Percentiles rank a stretch among this genome's conserved stretches.
These are phyloP conservation scores for Eucalyptus grandis DNA, from an alignment of 345 rosid genomes.

Conservation along the genomic window DNA sequence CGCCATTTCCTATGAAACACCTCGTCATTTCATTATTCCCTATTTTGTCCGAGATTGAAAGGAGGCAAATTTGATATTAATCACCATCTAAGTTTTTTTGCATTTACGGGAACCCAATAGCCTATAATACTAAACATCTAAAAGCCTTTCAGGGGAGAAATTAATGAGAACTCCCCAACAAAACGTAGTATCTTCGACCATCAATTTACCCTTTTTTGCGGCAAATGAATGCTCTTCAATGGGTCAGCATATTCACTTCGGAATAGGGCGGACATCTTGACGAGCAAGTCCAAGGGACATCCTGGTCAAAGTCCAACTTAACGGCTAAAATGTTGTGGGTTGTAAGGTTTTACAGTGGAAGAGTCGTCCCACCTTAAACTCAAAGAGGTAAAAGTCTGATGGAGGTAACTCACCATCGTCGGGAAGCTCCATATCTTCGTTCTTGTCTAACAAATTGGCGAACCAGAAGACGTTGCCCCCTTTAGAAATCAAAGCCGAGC, in stretches of 20 bases:
- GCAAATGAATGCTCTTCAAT: neutral
- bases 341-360: no score
- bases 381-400: no score
- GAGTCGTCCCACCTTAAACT: no score
- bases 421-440: no score
- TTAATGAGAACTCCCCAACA: neutral
- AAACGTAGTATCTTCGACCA: neutral
- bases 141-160: neutral
- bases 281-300: no score
- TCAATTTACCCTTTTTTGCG: neutral
- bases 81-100: neutral
- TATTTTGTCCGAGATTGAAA: neutral
- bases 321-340: no score
- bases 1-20: neutral
- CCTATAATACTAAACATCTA: neutral
- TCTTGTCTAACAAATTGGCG: no score
- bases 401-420: no score
- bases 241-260: neutral
- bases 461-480: no score
- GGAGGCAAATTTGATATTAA: neutral
- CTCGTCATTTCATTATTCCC: neutral
- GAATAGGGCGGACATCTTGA: no score
- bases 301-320: no score
- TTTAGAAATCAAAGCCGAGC: no score
- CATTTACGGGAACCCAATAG: neutral